phyloP scores from a whole-genome alignment of 768 basidiomycete genomes.

The Auriscalpium vulgare region DNA sequence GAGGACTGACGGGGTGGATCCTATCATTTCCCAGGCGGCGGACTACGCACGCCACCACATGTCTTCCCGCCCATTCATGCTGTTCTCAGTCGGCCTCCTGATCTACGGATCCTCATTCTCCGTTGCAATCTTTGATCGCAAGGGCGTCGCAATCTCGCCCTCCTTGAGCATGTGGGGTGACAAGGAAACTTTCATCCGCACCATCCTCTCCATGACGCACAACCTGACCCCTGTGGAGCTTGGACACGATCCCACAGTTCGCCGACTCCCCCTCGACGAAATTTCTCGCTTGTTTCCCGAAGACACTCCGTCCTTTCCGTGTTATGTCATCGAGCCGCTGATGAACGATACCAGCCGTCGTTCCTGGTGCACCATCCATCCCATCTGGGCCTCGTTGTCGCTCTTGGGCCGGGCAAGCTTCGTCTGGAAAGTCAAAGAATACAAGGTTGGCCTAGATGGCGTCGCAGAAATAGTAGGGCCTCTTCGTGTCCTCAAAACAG shows the following conservation, averaged over 20 bases:
- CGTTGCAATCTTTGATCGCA: constrained; percentile 26
- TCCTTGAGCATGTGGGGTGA: constrained; percentile 19
- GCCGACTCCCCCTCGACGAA: neutral
- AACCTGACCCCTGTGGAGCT: neutral
- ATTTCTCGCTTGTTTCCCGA: no score
- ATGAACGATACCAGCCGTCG: neutral
- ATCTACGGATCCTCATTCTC: constrained; percentile 23
- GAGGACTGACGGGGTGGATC: no score
- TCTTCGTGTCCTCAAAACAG: neutral
- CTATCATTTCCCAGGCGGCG: constrained; percentile 7
- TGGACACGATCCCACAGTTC: neutral
- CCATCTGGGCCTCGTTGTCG: neutral
- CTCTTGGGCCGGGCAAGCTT: neutral
- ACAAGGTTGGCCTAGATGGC: neutral
- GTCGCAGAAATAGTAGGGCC: neutral
- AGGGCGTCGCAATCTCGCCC: constrained; percentile 21
- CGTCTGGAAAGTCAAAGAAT: neutral
- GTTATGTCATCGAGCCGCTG: neutral
- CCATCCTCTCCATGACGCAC: constrained; percentile 15
- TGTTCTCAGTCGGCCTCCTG: constrained; percentile 23
- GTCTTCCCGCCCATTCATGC: constrained; percentile 22
- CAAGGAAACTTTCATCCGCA: constrained; percentile 18
- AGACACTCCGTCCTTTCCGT: neutral
- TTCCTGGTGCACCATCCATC: neutral
- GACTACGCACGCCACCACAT: constrained; percentile 24